Conservation (phyloP, 306 rosid species). For the Quercus wislizeni region DNA sequence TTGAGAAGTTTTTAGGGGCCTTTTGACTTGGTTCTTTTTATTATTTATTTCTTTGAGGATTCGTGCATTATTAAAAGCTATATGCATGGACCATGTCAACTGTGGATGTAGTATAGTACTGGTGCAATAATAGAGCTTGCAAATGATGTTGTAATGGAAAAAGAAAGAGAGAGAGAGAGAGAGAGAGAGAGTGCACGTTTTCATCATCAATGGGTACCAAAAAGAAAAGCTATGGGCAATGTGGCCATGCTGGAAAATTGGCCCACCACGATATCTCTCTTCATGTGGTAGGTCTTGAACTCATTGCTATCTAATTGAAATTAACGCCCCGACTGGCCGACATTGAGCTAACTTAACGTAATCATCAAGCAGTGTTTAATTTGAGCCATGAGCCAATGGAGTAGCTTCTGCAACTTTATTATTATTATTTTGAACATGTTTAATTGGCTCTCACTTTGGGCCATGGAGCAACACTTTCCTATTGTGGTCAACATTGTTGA, state of each 20-base stretch:
- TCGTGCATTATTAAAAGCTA: constrained; percentile 15
- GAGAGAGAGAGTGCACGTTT: constrained; percentile 22
- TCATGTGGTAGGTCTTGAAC: constrained; percentile 13
- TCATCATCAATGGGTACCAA: constrained; percentile 20
- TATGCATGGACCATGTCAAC: constrained; percentile 25
- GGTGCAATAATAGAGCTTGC: constrained; percentile 47
- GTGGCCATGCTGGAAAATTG: constrained; percentile 43
- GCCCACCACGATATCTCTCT: constrained; percentile 34
- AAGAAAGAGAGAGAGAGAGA: background rate
- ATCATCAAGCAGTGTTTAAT: background rate
- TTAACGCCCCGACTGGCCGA: constrained; percentile 5
- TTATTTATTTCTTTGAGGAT: constrained; percentile 27
- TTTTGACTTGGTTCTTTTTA: constrained; percentile 23
- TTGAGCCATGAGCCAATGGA: background rate
- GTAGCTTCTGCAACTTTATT: background rate
- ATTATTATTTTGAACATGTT: background rate
- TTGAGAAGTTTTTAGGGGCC: constrained; percentile 1
- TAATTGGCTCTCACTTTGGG: background rate
- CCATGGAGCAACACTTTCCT: background rate
- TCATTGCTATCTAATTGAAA: constrained; percentile 11
- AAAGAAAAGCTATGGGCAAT: constrained; percentile 19
- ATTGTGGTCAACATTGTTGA: background rate
- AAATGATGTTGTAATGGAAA: constrained; percentile 15
- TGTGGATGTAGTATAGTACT: background rate
- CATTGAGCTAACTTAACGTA: constrained; percentile 29